Evolutionary conservation across 148 eudicot genomes (phyloP).

Genomic region (Rhododendron vialii): DNA sequence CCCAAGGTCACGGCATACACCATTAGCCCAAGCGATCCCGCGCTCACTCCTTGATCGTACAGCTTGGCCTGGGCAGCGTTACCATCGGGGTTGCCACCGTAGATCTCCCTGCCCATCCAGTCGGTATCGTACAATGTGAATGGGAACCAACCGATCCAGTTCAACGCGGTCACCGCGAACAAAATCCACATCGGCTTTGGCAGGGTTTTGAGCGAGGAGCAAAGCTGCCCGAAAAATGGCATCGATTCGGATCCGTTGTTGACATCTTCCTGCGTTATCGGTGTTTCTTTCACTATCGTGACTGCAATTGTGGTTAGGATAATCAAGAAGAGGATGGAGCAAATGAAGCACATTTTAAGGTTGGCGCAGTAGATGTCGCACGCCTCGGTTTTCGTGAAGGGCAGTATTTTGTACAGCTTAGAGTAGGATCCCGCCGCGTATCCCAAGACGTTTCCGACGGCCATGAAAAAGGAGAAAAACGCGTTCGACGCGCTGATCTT

Average conservation of each 20-base stretch:
- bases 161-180: slow-evolving; percentile 20
- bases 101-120: slow-evolving; percentile 52
- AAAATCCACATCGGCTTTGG: slow-evolving; percentile 30
- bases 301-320: slow-evolving; percentile 36
- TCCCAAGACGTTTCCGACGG: slow-evolving; percentile 68
- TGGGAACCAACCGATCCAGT: slow-evolving; percentile 34
- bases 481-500: slow-evolving; percentile 48
- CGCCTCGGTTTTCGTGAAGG: slow-evolving; percentile 54
- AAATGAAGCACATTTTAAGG: slow-evolving; percentile 64
- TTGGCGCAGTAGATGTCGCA: slow-evolving; percentile 86
- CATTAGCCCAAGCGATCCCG: slow-evolving; percentile 29
- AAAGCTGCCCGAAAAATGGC: slow-evolving; percentile 12
- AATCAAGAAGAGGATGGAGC: slow-evolving; percentile 42
- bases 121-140: slow-evolving; percentile 40
- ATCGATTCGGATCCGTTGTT: neutral
- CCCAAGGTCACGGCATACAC: slow-evolving; percentile 8
- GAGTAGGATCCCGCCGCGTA: slow-evolving; percentile 71
- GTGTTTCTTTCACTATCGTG: slow-evolving; percentile 28
- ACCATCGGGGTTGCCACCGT: slow-evolving; percentile 28
- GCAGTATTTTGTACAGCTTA: slow-evolving; percentile 35
- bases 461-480: slow-evolving; percentile 67
- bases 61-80: neutral
- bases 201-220: slow-evolving; percentile 15
- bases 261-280: neutral
- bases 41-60: slow-evolving; percentile 25